phyloP scores from a whole-genome alignment of 2,329 filamentous ascomycete genomes.

The Aspergillus pseudoviridinutans region DNA sequence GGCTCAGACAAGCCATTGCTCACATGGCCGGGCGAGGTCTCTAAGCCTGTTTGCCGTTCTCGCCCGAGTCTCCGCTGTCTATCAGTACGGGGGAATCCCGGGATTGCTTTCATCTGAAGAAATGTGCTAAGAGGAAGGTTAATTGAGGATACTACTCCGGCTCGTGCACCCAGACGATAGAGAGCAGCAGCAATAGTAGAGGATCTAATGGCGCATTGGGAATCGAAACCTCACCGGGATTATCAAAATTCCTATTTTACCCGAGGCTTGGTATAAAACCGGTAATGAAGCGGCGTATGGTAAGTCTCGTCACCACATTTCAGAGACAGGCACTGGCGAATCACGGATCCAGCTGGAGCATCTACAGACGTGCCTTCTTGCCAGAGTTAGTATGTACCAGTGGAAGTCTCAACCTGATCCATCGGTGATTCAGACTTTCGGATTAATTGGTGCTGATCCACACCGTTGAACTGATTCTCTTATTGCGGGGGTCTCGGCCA shows the following conservation, averaged over 20 bases:
- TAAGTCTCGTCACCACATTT: constrained; percentile 15
- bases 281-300: constrained; percentile 8
- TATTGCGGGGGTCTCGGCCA: background rate
- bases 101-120: background rate
- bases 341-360: background rate
- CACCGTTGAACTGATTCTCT: background rate
- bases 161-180: background rate
- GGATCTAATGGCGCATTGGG: background rate
- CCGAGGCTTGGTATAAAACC: constrained; percentile 14
- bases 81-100: background rate
- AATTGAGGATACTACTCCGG: background rate
- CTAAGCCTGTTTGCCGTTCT: background rate
- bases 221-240: constrained; percentile 7
- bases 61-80: background rate
- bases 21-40: background rate
- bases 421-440: background rate
- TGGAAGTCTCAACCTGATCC: background rate
- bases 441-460: background rate
- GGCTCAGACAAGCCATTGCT: background rate
- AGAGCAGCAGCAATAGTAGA: background rate
- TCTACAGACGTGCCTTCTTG: background rate
- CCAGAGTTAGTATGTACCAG: background rate
- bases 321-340: background rate
- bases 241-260: constrained; percentile 19
- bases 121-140: background rate